Conservation (phyloP, 306 rosid species). For the Quercus alba region DNA sequence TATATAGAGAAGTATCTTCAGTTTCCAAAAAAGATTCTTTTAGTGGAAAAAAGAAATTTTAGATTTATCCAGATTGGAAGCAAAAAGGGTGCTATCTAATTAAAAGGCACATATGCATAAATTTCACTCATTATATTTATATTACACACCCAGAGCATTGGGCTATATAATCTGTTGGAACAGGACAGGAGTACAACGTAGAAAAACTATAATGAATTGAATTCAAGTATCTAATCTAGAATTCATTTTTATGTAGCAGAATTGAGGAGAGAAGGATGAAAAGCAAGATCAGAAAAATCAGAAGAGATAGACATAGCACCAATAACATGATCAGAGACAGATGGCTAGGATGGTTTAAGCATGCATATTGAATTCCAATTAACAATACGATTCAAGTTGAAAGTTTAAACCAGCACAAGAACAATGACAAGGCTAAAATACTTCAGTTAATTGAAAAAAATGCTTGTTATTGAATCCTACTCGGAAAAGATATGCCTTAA, state of each 20-base stretch:
- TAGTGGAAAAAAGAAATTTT: too few relatives aligned
- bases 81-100: background rate
- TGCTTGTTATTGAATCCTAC: background rate
- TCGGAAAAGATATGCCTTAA: background rate
- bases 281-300: background rate
- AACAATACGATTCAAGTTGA: background rate
- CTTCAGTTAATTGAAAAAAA: background rate
- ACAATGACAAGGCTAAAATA: background rate
- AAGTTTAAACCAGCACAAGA: background rate
- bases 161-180: background rate
- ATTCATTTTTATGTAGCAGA: background rate
- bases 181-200: background rate
- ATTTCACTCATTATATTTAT: background rate
- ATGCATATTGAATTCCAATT: background rate
- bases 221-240: background rate
- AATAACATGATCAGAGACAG: background rate
- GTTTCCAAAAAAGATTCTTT: too few relatives aligned
- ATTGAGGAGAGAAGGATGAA: background rate
- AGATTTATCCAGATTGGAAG: too few relatives aligned
- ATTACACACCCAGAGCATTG: background rate
- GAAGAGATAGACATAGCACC: background rate
- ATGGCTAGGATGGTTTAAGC: background rate
- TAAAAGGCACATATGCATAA: background rate
- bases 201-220: background rate
- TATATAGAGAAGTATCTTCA: too few relatives aligned